Conservation (phyloP, 352 stramenopile genomes). For the Phytophthora brassicae region DNA sequence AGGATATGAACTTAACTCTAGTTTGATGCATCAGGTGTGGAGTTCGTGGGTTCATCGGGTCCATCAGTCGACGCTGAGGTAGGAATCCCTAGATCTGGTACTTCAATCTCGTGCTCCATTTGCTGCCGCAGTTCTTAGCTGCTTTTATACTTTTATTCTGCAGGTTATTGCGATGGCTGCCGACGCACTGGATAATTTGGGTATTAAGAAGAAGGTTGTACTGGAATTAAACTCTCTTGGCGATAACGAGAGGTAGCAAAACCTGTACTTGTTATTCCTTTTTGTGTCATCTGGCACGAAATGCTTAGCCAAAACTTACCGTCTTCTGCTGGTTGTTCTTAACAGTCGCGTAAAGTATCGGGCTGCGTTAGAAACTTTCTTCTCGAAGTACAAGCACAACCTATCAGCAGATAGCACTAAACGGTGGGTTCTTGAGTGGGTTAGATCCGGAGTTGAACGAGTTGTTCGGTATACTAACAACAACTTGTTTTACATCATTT, state of each 20-base stretch:
- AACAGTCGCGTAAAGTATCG: conserved; percentile 71
- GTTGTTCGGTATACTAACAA: neutral
- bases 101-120: too few species aligned
- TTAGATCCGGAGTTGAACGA: neutral
- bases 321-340: neutral
- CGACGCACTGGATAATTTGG: conserved; percentile 53
- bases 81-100: too few species aligned
- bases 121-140: too few species aligned
- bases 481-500: neutral
- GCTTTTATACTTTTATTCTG: neutral
- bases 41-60: conserved; percentile 80
- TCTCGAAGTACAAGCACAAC: conserved; percentile 59
- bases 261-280: neutral
- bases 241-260: conserved; percentile 67
- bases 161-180: conserved; percentile 83
- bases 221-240: conserved; percentile 86
- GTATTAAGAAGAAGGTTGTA: conserved; percentile 57
- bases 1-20: neutral
- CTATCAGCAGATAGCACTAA: conserved; percentile 78
- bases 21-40: conserved; percentile 45
- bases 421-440: conserved; percentile 36
- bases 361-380: conserved; percentile 61
- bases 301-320: neutral
- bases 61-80: conserved; percentile 83
- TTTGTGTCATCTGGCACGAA: neutral